Evolutionary conservation across 345 rosid genomes (phyloP), one percentile per base, ranked within the genome.

Genomic region (Dovyalis caffra): DNA sequence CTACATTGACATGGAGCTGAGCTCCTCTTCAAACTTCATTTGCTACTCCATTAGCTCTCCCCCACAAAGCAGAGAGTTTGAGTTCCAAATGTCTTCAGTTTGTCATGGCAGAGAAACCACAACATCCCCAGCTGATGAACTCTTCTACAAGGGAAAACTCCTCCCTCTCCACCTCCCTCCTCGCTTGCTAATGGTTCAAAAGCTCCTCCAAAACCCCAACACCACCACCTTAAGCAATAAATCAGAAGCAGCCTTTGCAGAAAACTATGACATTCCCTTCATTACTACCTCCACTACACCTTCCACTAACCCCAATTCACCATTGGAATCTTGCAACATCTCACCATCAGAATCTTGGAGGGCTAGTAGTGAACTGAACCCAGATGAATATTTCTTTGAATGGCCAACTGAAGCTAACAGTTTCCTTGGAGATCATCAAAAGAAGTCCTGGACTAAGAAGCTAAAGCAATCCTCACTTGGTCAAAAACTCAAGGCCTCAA

Each of bases 91-190:
- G 94, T 82, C 91, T 65, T 85, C 87, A 69, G 64, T 83, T 73
- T 76, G 89, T 66, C 68, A 64, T 8, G 90, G 85, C 9, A 84
- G 74, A 58, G 85, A 75, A 5, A 28, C 81, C 20, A 69, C 81
- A 16, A 70, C 85, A 61, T 87, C 85, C 31, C 95, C 97, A 0
- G 98, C 99, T 29, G 99, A 96, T 57, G 97, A 96, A 71, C 99
- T 96, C 38, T 96, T 96, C 88, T 92, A 87, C 88, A 90, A 85
- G 18, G 99, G 99, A 10, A 92, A 90, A 74, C 97, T 96, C 77
- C 97, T 96, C 34, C 99, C 99, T 78, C 99, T 96, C 35, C 97
- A 87, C 65, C 87, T 90, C 71, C 97, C 98, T 77, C 97, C 92
- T 78, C 86, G 97, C 26, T 78, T 88, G 47, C 87, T 87, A 76